Evolutionary conservation across 2,329 filamentous ascomycete species (phyloP), one percentile per base, ranked within the genome.

Genomic region (Aspergillus quadricinctus): DNA sequence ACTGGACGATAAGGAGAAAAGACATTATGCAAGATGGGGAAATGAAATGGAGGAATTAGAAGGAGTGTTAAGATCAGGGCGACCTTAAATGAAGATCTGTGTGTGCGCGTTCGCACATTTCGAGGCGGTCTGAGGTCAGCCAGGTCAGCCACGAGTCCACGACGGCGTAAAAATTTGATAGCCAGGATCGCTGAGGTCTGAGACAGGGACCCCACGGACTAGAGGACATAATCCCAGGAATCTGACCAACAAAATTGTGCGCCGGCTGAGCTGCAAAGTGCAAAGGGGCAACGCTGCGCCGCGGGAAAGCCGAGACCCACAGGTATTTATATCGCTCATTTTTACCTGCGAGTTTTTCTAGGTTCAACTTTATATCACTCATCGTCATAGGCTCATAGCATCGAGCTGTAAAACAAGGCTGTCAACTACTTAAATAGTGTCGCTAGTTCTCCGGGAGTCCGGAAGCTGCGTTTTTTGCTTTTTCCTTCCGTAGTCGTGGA

Each of bases 91-190:
- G 31, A 17, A 35, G 31, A 35, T 35, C 11, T 10, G 14, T 14
- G 31, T 35, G 31, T 17, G 31, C 11, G 31, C 31, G 31, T 35
- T 35, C 31, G 41, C 41, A 31, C 40, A 52, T 25, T 58, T 41
- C n/a, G 51, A 51, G 53, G 58, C 50, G 54, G 58, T 60, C 59
- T 60, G 61, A 63, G 54, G 54, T 63, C 55, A 57, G 57, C 52
- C 11, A 63, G 54, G 54, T 63, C 55, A 57, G 57, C 52, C 11
- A 23, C 23, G 23, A 23, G 23, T 3, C 53, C 40, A 41, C 21
- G 48, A 50, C 35, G 17, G 23, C 48, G 48, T 49, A 48, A 29
- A 61, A 37, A 48, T 61, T 63, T 60, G 40, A 23, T 43, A 43
- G n/a, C 21, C 19, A 27, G 31, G 31, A 37, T 37, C 31, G 17